Evolutionary conservation across 345 rosid species (phyloP).

Genomic region (Eucalyptus cloeziana): DNA sequence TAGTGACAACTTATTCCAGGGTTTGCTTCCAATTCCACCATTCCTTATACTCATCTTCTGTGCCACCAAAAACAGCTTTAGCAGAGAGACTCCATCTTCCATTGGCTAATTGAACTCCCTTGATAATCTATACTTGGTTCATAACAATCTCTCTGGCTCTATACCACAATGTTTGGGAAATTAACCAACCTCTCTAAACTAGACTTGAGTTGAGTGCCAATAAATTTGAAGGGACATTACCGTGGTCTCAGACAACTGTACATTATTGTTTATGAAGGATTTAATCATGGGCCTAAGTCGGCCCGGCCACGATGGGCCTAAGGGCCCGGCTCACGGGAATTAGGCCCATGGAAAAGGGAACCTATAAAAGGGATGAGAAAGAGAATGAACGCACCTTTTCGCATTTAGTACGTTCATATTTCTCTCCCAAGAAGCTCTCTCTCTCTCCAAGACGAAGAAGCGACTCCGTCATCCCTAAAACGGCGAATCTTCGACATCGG

Average conservation of each 20-base stretch:
- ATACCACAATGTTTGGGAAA: conserved; percentile 1
- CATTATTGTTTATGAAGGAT: too few species aligned
- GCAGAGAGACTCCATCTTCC: background rate
- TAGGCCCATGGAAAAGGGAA: too few species aligned
- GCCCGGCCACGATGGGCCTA: too few species aligned
- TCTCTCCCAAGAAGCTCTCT: too few species aligned
- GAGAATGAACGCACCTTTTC: too few species aligned
- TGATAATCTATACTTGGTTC: background rate
- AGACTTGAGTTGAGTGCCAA: background rate
- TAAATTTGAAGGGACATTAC: background rate
- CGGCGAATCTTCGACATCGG: too few species aligned
- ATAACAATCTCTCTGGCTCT: background rate
- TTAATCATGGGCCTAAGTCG: too few species aligned
- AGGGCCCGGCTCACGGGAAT: too few species aligned
- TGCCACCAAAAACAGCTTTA: background rate
- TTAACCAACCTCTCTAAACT: background rate
- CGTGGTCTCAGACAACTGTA: background rate
- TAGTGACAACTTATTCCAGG: background rate
- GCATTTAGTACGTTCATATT: too few species aligned
- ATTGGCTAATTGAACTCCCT: background rate
- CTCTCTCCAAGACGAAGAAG: too few species aligned
- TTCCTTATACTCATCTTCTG: background rate
- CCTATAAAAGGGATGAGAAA: too few species aligned
- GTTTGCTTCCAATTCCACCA: background rate
- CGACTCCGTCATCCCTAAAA: too few species aligned